Conservation (phyloP, 805 yeast genomes). For the Wickerhamomyces bisporus region DNA sequence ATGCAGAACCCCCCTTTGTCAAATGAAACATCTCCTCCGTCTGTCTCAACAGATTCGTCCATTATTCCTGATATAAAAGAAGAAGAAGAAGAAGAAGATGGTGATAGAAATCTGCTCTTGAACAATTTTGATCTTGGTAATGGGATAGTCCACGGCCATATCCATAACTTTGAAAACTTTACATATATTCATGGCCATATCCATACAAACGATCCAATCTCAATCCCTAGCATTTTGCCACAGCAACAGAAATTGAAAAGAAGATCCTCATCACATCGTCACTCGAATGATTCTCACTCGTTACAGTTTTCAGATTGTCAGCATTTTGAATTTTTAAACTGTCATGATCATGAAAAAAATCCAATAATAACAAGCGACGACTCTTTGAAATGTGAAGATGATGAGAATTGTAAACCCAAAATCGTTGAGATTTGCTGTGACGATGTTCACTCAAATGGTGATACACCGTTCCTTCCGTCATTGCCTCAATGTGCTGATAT, state of each 20-base stretch:
- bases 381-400: conserved; percentile 17
- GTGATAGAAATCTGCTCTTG: neutral
- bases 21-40: too few relatives aligned
- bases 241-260: conserved; percentile 1
- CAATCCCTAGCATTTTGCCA: too few relatives aligned
- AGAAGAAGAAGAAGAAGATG: too few relatives aligned
- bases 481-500: conserved; percentile 11
- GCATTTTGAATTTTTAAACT: conserved; percentile 37
- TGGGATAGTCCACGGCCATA: conserved; percentile 67
- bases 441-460: conserved; percentile 21
- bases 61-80: too few relatives aligned
- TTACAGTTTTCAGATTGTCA: conserved; percentile 30
- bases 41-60: too few relatives aligned
- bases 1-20: too few relatives aligned
- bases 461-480: conserved; percentile 7
- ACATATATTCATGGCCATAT: conserved; percentile 72
- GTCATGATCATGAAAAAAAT: conserved; percentile 25
- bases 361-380: conserved; percentile 11
- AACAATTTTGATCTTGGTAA: conserved; percentile 24
- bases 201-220: conserved; percentile 34
- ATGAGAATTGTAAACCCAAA: conserved; percentile 32
- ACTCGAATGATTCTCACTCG: conserved; percentile 16
- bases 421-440: conserved; percentile 39
- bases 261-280: conserved; percentile 12
- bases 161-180: too few relatives aligned